These are phyloP conservation scores for Tetratostichococcus sp. DNA, from an alignment of 139 green algal species.

Conservation along the genomic window DNA sequence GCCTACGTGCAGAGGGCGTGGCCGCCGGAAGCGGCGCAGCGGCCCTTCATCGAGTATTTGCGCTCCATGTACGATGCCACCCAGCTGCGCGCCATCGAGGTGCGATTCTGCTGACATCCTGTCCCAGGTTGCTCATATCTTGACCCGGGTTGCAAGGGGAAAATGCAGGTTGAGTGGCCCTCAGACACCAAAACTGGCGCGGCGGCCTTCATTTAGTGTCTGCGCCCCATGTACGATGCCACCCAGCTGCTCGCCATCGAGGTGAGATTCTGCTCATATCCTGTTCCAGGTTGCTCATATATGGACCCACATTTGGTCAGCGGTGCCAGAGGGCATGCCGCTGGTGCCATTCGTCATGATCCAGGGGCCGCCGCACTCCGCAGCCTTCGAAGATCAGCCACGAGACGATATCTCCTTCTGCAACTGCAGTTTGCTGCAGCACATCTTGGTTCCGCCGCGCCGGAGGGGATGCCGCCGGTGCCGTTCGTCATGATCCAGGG, in stretches of 20 bases:
- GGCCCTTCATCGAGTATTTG: slow-evolving; percentile 42
- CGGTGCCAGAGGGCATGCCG: neutral
- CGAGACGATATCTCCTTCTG: neutral
- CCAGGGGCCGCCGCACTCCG: slow-evolving; percentile 74
- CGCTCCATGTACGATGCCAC: slow-evolving; percentile 50
- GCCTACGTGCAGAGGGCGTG: slow-evolving; percentile 32
- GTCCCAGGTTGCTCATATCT: too few relatives aligned
- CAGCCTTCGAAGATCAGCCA: too few relatives aligned
- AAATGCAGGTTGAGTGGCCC: neutral
- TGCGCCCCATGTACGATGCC: slow-evolving; percentile 53
- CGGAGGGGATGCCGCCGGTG: slow-evolving; percentile 8
- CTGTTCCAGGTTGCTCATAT: too few relatives aligned
- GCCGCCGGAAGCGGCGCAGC: slow-evolving; percentile 32
- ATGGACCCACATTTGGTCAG: neutral
- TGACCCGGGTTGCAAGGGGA: too few relatives aligned
- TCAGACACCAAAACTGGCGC: too few relatives aligned
- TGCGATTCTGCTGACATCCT: neutral
- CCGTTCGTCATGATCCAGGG: slow-evolving; percentile 71
- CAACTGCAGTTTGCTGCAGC: neutral
- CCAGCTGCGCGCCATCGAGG: slow-evolving; percentile 67
- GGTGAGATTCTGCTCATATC: slow-evolving; percentile 5
- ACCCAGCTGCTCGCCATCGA: slow-evolving; percentile 67
- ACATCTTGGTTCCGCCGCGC: neutral
- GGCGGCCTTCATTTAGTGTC: slow-evolving; percentile 42
- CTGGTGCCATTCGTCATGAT: slow-evolving; percentile 65